phyloP scores from a whole-genome alignment of 495 filamentous ascomycete genomes.

The Pyrenula massariospora region DNA sequence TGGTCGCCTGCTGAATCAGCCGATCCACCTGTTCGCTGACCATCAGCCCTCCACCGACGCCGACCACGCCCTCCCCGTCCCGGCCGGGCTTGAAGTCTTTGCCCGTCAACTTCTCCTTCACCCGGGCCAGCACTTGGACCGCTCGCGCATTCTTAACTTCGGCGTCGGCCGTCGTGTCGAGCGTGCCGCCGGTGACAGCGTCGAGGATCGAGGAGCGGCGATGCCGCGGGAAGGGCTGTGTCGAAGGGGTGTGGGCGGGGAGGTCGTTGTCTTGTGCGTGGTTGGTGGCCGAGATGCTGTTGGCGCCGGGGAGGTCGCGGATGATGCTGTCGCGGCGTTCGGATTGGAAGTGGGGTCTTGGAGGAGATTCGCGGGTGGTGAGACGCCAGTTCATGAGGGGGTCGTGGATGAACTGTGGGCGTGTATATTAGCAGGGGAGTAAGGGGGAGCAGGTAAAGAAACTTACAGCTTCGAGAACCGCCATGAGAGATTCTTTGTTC shows the following conservation, averaged over 20 bases:
- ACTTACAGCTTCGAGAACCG: slow-evolving; percentile 91
- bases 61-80: not conserved
- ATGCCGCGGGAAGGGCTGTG: slow-evolving; percentile 32
- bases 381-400: slow-evolving; percentile 95
- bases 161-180: slow-evolving; percentile 36
- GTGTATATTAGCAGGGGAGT: slow-evolving; percentile 12
- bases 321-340: slow-evolving; percentile 71
- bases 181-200: slow-evolving; percentile 21
- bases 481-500: slow-evolving; percentile 98
- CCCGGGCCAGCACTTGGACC: slow-evolving; percentile 79
- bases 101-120: slow-evolving; percentile 87
- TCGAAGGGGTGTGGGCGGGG: slow-evolving; percentile 35
- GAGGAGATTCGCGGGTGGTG: slow-evolving; percentile 71
- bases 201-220: slow-evolving; percentile 37
- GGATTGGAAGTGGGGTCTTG: slow-evolving; percentile 66
- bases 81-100: slow-evolving; percentile 42
- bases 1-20: slow-evolving; percentile 87
- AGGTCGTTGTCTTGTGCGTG: slow-evolving; percentile 13
- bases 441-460: not conserved
- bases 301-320: slow-evolving; percentile 41
- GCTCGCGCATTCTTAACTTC: slow-evolving; percentile 91
- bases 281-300: slow-evolving; percentile 31
- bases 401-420: slow-evolving; percentile 82
- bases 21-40: slow-evolving; percentile 89
- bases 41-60: slow-evolving; percentile 54